phyloP scores from a whole-genome alignment of 768 basidiomycete species.

The Favolaschia claudopus region DNA sequence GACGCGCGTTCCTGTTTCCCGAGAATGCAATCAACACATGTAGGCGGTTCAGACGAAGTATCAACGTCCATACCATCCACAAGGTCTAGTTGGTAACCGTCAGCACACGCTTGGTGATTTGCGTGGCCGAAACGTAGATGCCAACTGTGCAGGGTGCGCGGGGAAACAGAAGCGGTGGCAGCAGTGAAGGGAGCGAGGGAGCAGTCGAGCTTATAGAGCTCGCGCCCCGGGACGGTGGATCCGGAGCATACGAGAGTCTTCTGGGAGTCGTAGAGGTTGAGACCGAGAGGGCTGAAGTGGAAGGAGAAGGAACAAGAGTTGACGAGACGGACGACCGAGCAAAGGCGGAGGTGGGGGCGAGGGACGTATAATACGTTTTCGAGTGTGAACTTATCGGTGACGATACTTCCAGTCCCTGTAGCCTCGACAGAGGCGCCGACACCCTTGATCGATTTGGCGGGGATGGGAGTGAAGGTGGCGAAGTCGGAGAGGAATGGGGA shows the following conservation, averaged over 20 bases:
- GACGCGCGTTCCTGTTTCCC: slow-evolving; percentile 46
- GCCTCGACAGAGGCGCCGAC: too few relatives aligned
- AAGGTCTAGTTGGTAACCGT: background rate
- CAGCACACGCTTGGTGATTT: background rate
- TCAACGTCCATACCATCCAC: slow-evolving; percentile 16
- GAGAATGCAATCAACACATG: slow-evolving; percentile 37
- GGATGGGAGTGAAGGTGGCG: too few relatives aligned
- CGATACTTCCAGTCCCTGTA: too few relatives aligned
- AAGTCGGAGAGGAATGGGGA: too few relatives aligned
- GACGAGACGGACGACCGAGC: too few relatives aligned
- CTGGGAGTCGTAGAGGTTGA: too few relatives aligned
- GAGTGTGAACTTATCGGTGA: too few relatives aligned
- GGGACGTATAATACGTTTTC: too few relatives aligned
- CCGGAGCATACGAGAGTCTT: slow-evolving; percentile 8
- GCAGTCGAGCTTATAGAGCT: slow-evolving; percentile 2
- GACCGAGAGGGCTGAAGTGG: too few relatives aligned
- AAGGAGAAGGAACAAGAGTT: too few relatives aligned
- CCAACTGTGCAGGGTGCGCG: background rate
- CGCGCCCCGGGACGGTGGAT: background rate
- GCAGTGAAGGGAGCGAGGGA: background rate
- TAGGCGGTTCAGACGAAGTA: background rate
- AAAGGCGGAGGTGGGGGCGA: too few relatives aligned
- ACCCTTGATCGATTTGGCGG: too few relatives aligned
- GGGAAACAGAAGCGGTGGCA: background rate
- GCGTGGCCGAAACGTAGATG: slow-evolving; percentile 10